Conservation (phyloP, 495 filamentous ascomycete species). For the Pyronema omphalodes region DNA sequence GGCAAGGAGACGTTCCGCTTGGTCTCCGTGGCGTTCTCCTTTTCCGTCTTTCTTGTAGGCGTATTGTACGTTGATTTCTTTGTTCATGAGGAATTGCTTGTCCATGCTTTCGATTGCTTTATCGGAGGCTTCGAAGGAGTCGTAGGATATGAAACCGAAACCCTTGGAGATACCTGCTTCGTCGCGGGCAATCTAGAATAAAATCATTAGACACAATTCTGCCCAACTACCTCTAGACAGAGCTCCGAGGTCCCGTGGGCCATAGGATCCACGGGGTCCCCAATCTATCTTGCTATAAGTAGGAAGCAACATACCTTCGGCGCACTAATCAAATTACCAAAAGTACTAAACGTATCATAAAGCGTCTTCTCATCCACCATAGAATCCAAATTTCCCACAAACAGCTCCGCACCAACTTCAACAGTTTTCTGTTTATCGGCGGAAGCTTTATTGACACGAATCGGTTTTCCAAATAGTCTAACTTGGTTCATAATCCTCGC, state of each 20-base stretch:
- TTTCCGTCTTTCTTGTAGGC: conserved; percentile 99
- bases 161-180: conserved; percentile 83
- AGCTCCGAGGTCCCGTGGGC: too few species aligned
- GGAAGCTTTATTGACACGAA: conserved; percentile 89
- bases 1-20: conserved; percentile 83
- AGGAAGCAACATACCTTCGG: conserved; percentile 43
- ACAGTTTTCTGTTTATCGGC: conserved; percentile 94
- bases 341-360: conserved; percentile 93
- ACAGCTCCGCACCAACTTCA: conserved; percentile 92
- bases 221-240: too few species aligned
- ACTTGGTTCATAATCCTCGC: conserved; percentile 94
- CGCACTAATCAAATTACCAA: conserved; percentile 62
- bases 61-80: conserved; percentile 87
- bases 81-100: conserved; percentile 92
- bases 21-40: conserved; percentile 86
- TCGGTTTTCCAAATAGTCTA: conserved; percentile 79
- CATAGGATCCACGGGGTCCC: not conserved
- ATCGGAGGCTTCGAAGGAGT: conserved; percentile 86
- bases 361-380: conserved; percentile 92
- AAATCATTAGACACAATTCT: conserved; percentile 10
- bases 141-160: conserved; percentile 91
- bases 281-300: not conserved
- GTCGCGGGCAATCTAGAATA: conserved; percentile 59
- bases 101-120: conserved; percentile 86
- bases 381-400: conserved; percentile 86